Evolutionary conservation across 108 stramenopile genomes (phyloP), one percentile per base, ranked within the genome.

Genomic region (Pseudonitzschia pungens): DNA sequence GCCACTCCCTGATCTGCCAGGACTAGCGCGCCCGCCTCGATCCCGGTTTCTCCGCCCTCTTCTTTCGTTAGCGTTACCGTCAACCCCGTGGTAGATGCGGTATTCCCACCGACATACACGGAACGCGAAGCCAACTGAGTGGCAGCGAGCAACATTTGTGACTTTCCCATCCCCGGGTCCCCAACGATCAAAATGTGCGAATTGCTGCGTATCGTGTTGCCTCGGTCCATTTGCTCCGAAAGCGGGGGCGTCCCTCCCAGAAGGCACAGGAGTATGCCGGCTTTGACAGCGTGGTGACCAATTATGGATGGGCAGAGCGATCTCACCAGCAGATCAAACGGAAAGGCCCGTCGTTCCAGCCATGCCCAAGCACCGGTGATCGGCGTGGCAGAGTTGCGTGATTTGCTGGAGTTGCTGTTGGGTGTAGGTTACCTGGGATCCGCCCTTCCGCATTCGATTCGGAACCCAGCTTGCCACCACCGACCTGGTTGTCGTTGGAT

Each of bases 91-190:
- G 94, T 93, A 4, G 96, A 91, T 4, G 96, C 81, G 18, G 98
- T 97, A 74, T 97, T 98, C n/a, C 98, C 99, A 55, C 97, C 96
- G 26, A 98, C 96, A 76, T 97, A 98, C 5, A 98, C 97, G 78
- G 91, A 88, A 11, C 99, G 87, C 33, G 96, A 92, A 4, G 96
- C 94, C n/a, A 96, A 79, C 65, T 92, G 91, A 20, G 88, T 89
- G 4, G 93, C 94, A 4, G 96, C 94, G 1, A 92, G 76, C 1
- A 99, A 93, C 92, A 99, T 93, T 83, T 97, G 97, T 51, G 85
- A 87, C 63, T 99, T 99, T 36, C 98, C 99, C 91, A 98, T 89
- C 50, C 73, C 81, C 20, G 86, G 84, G 78, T 96, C 92, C 7
- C 95, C 93, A 2, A 92, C 92, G 51, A 92, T 83, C 16, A 96